Evolutionary conservation across 2,329 filamentous ascomycete species (phyloP), one percentile per base, ranked within the genome.

Genomic region (Bipolaris gigantea): DNA sequence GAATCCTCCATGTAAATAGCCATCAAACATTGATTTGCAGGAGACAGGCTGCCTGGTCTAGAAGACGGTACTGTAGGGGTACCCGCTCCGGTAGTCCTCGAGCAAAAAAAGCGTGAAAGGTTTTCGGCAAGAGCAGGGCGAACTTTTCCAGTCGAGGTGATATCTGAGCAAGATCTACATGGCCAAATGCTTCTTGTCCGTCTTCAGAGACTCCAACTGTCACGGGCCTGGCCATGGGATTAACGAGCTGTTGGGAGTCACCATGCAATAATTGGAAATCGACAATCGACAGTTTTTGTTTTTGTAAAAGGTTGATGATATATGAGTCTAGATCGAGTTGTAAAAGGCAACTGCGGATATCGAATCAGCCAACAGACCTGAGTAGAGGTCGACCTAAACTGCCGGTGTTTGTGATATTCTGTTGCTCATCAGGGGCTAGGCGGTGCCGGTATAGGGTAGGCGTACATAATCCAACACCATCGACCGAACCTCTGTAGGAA

Each of bases 111-210:
- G n/a, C 27, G 27, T 30, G 3, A 13, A 30, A 4, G 3, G 11
- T 13, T 11, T 30, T 30, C 10, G 10, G 27, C 27, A 30, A 30
- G 27, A 30, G 25, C 8, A 54, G 25, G 6, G 23, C 42, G 5
- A 58, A 35, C 7, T 40, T 55, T 5, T 55, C 51, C 16, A 58
- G 51, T 3, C 15, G 15, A n/a, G 39, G 35, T 18, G 55, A 15
- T 21, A 3, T 19, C 25, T 49, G 27, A 9, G 27, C 30, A n/a
- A 52, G 44, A 8, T 47, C 15, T 15, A 35, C 2, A 8, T 49
- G 38, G 2, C 27, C 25, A 13, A 18, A 10, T 16, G 25, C 30
- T 9, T 32, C 4, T 33, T 19, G 30, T 1, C 16, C 6, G 9
- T 21, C 4, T 7, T 16, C n/a, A 15, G 15, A 21, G 18, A 50